Evolutionary conservation across 805 yeast genomes (phyloP).

Genomic region (Priceomyces haplophilus): DNA sequence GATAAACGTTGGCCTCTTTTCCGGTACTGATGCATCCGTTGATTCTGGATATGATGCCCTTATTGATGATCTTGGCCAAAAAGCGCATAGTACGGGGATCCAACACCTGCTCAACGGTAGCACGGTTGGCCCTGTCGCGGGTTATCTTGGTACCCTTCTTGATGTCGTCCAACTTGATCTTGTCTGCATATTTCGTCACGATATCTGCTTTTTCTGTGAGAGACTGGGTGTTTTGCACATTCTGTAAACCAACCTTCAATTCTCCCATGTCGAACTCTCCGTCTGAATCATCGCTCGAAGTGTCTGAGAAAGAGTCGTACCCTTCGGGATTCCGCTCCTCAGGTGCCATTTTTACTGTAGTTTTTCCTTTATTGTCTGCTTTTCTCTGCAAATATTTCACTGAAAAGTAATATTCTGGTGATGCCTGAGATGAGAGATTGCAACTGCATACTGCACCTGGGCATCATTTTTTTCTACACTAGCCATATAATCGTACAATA

Average conservation of each 20-base stretch:
- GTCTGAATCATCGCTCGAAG: constrained; percentile 9
- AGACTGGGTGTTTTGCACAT: neutral
- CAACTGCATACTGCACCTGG: neutral
- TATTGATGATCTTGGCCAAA: constrained; percentile 73
- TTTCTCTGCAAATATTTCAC: too few species aligned
- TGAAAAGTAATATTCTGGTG: neutral
- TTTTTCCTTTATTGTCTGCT: neutral
- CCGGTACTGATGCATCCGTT: constrained; percentile 96
- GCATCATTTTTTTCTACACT: neutral
- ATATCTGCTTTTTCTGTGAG: constrained; percentile 41
- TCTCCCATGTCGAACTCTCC: constrained; percentile 9
- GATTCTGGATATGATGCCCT: constrained; percentile 78
- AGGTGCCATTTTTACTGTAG: neutral
- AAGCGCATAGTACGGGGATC: constrained; percentile 92
- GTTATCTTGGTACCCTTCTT: constrained; percentile 56
- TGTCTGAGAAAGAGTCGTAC: neutral
- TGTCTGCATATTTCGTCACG: constrained; percentile 59
- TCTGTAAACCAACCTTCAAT: neutral
- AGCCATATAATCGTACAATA: neutral
- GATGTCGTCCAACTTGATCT: constrained; percentile 61
- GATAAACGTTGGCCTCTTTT: constrained; percentile 96
- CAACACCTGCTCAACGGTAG: constrained; percentile 93
- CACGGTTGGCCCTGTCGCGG: constrained; percentile 87
- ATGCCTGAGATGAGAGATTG: neutral
- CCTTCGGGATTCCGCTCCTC: neutral